phyloP scores from a whole-genome alignment of 2,329 filamentous ascomycete species.

The Ceratocystis cacaofunesta region DNA sequence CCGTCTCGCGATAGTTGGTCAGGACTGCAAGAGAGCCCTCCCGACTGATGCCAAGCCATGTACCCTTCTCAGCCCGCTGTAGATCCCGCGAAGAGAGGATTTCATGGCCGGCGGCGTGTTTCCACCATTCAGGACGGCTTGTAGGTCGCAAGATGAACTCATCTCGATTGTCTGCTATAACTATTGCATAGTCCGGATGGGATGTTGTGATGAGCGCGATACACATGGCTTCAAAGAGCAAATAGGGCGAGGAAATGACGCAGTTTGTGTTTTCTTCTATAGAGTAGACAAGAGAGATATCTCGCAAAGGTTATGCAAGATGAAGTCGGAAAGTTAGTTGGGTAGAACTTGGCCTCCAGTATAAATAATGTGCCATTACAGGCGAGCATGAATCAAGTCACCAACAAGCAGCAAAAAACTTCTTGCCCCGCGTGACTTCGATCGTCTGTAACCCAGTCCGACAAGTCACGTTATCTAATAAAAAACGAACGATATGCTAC shows the following conservation, averaged over 20 bases:
- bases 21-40: constrained; percentile 46
- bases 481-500: background rate
- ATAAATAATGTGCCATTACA: background rate
- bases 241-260: background rate
- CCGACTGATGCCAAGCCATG: constrained; percentile 50
- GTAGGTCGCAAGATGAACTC: constrained; percentile 53
- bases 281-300: background rate
- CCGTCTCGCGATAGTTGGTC: constrained; percentile 50
- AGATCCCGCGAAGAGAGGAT: constrained; percentile 48
- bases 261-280: background rate
- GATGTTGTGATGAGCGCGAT: constrained; percentile 62
- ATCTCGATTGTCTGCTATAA: constrained; percentile 66
- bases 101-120: constrained; percentile 29
- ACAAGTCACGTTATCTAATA: background rate
- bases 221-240: constrained; percentile 42
- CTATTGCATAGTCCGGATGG: constrained; percentile 60
- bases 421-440: background rate
- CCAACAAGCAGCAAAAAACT: background rate
- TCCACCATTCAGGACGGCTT: constrained; percentile 50
- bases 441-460: background rate
- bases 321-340: background rate
- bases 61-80: constrained; percentile 46
- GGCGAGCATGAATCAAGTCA: background rate
- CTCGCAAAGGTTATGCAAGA: background rate
- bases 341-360: background rate